Evolutionary conservation across 306 rosid genomes (phyloP).

Genomic region (Rosa rugosa): DNA sequence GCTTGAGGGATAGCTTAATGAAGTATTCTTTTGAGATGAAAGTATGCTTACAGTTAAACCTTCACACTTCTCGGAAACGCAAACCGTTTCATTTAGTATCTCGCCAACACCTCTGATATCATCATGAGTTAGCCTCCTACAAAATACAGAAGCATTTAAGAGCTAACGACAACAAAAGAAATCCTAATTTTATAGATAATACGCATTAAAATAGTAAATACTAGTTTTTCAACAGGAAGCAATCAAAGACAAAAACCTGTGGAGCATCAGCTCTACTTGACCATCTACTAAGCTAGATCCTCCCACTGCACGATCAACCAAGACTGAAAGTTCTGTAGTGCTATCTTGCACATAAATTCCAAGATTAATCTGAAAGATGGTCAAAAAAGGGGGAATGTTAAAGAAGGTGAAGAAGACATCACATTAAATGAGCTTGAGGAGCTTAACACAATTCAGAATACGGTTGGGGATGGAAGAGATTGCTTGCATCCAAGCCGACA

Average conservation of each 20-base stretch:
- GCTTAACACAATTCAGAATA: background rate
- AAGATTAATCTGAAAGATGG: conserved; percentile 39
- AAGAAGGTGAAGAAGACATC: background rate
- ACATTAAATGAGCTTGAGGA: background rate
- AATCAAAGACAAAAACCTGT: conserved; percentile 30
- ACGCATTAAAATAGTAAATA: background rate
- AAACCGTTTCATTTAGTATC: conserved; percentile 74
- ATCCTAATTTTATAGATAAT: background rate
- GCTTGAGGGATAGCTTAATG: conserved; percentile 11
- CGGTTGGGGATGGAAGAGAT: background rate
- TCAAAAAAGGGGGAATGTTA: background rate
- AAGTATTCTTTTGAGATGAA: background rate
- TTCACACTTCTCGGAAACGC: conserved; percentile 51
- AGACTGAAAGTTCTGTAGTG: conserved; percentile 37
- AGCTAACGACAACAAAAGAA: conserved; percentile 10
- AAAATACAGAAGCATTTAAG: conserved; percentile 14
- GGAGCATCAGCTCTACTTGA: conserved; percentile 50
- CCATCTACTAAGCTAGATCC: conserved; percentile 47
- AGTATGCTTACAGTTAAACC: conserved; percentile 67
- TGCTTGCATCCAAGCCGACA: conserved; percentile 3
- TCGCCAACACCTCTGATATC: conserved; percentile 84
- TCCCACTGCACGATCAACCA: conserved; percentile 46
- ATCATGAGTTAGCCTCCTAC: conserved; percentile 71
- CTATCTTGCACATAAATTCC: conserved; percentile 39
- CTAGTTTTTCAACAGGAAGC: background rate